phyloP scores from a whole-genome alignment of 345 rosid species.

The Laguncularia racemosa region DNA sequence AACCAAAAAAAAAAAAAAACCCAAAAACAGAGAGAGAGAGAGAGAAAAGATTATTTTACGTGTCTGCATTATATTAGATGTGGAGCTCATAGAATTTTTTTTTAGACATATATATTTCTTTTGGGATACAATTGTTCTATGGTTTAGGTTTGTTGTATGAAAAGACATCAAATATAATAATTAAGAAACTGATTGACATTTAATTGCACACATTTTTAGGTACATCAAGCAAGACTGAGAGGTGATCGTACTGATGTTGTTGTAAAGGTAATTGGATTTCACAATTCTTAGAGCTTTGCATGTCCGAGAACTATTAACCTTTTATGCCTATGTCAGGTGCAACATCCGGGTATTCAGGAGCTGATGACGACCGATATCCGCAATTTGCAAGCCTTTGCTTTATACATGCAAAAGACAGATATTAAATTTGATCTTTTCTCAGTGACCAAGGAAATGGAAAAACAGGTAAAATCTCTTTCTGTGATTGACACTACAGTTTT shows the following conservation, averaged over 20 bases:
- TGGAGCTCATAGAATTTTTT: too few relatives aligned
- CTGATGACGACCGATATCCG: constrained; percentile 95
- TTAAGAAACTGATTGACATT: not conserved
- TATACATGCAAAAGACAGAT: constrained; percentile 86
- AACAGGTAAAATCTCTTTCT: constrained; percentile 44
- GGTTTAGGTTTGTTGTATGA: not conserved
- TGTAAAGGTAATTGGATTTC: constrained; percentile 61
- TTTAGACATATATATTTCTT: too few relatives aligned
- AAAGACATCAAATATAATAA: not conserved
- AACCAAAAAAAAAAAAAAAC: too few relatives aligned
- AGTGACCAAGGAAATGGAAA: constrained; percentile 87
- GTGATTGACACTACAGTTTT: too few relatives aligned
- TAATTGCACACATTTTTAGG: constrained; percentile 31
- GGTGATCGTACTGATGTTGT: constrained; percentile 67
- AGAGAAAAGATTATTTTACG: too few relatives aligned
- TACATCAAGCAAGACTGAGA: constrained; percentile 77
- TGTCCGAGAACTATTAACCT: constrained; percentile 13
- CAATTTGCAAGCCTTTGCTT: constrained; percentile 86
- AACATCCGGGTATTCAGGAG: constrained; percentile 84
- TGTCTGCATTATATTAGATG: too few relatives aligned
- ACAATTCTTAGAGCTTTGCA: constrained; percentile 8
- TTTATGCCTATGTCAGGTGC: constrained; percentile 48
- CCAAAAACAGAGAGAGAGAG: too few relatives aligned
- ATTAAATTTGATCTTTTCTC: constrained; percentile 80
- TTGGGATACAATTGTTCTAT: too few relatives aligned